Conservation (phyloP, 352 stramenopile species). For the Globisporangium echinulatum region DNA sequence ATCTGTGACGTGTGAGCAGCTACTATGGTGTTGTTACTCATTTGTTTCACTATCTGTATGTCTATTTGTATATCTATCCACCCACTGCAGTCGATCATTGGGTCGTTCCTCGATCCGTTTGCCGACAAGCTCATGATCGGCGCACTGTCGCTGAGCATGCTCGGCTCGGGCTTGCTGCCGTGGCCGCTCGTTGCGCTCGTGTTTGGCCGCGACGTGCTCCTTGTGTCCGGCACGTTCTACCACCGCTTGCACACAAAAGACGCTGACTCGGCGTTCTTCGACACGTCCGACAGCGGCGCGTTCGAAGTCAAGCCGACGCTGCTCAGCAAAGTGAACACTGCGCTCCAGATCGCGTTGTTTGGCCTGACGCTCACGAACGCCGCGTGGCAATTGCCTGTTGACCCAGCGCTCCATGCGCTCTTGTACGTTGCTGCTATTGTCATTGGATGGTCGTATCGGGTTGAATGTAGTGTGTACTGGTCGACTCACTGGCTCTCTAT, state of each 20-base stretch:
- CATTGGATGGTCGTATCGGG: not conserved
- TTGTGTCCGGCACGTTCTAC: slow-evolving; percentile 75
- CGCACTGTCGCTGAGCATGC: slow-evolving; percentile 69
- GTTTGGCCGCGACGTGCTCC: slow-evolving; percentile 63
- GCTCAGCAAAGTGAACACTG: slow-evolving; percentile 79
- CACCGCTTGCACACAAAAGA: slow-evolving; percentile 71
- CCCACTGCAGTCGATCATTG: slow-evolving; percentile 49
- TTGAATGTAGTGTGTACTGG: not conserved
- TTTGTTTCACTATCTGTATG: not conserved
- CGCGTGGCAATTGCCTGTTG: slow-evolving; percentile 56
- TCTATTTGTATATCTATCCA: too few relatives aligned
- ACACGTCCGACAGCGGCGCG: slow-evolving; percentile 58
- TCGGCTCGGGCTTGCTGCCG: slow-evolving; percentile 59
- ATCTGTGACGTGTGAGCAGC: too few relatives aligned
- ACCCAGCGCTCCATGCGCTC: slow-evolving; percentile 44
- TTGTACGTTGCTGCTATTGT: slow-evolving; percentile 41
- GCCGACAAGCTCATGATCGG: slow-evolving; percentile 79
- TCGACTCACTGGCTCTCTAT: not conserved
- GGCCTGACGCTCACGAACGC: slow-evolving; percentile 69
- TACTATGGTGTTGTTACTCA: not conserved
- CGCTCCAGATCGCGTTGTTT: slow-evolving; percentile 69
- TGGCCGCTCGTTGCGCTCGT: slow-evolving; percentile 57
- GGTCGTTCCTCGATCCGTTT: slow-evolving; percentile 78
- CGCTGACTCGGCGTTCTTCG: slow-evolving; percentile 63
- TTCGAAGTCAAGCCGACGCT: slow-evolving; percentile 70